Base-by-base conservation (phyloP, 2,329 filamentous ascomycete species). In the Penicillium verrucosum region DNA sequence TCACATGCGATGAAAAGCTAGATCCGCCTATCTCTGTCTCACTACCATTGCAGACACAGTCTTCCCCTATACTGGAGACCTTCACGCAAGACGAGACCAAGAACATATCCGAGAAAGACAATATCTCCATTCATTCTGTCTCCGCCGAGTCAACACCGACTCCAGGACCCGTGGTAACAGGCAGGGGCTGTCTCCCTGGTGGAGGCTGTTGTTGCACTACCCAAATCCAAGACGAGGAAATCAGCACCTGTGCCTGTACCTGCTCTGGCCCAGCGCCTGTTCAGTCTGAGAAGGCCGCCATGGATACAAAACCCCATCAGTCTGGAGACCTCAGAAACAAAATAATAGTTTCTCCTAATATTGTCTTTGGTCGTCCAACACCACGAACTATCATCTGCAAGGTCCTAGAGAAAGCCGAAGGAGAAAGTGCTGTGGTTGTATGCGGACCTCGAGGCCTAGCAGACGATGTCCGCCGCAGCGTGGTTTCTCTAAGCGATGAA, bases 381-480 rank as follows among this genome's bases (percentile, higher is more conserved):
- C 71, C 80, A 4, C 73, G 73, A 18, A 75, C 73, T 16, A 77
- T 87, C 52, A 82, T 87, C 25, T 75, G 80, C 29, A 78, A 78
- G 45, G 75, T 79, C 1, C 74, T 88, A 0, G 85, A 88, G 68
- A 75, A 79, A 45, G 85, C 85, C 0, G 68, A 78, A 12, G 85
- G 86, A 2, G 85, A 89, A 70, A 85, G 80, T 32, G 84, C 81
- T 0, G 82, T 88, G 0, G 80, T 86, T 2, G 84, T 84, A 0
- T 88, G 86, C 64, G 85, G 85, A 14, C 84, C 84, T 0, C 68
- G 72, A 1, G 80, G 81, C 0, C 66, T 88, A 45, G 79, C 81
- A 4, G 76, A 80, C n/a, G 78, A 82, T 59, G 81, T 84, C 5
- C 78, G 84, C 55, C 78, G 76, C 14, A 79, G 75, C 54, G 83